These are phyloP conservation scores for Phoenix dactylifera DNA, from an alignment of 176 grass and related monocot genomes.

Conservation along the genomic window DNA sequence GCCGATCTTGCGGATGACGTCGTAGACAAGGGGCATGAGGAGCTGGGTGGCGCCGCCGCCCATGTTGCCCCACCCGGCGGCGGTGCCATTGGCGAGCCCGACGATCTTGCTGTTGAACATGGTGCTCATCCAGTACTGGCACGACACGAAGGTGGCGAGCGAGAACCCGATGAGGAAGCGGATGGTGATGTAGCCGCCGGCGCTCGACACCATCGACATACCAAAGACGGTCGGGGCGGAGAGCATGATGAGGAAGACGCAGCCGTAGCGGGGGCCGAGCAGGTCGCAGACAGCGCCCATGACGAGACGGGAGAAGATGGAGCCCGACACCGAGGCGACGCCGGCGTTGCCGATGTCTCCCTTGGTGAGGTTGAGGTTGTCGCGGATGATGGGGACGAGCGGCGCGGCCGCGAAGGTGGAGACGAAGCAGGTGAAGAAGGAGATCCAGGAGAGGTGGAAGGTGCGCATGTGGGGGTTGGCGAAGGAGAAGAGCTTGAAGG, in stretches of 20 bases:
- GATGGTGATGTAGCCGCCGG: constrained; percentile 39
- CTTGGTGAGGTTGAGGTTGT: constrained; percentile 60
- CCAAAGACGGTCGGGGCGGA: constrained; percentile 62
- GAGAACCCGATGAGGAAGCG: constrained; percentile 86
- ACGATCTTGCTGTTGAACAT: constrained; percentile 95
- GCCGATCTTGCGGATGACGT: constrained; percentile 45
- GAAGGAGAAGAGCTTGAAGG: constrained; percentile 50
- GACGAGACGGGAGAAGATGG: constrained; percentile 79
- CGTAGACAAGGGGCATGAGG: constrained; percentile 83
- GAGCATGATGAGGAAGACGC: constrained; percentile 76
- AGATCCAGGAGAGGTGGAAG: constrained; percentile 85
- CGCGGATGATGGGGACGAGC: constrained; percentile 67
- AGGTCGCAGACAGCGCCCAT: constrained; percentile 86
- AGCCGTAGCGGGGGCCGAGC: constrained; percentile 63
- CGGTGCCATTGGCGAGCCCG: constrained; percentile 49
- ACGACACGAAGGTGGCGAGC: constrained; percentile 65
- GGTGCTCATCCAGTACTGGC: constrained; percentile 92
- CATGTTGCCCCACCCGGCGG: constrained; percentile 75
- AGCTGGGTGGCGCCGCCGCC: constrained; percentile 86
- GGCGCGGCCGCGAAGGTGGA: constrained; percentile 84
- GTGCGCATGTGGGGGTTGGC: constrained; percentile 65
- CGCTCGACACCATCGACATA: constrained; percentile 48
- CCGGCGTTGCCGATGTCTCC: constrained; percentile 79
- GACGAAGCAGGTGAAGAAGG: constrained; percentile 93
- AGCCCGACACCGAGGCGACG: constrained; percentile 65